Base-by-base conservation (phyloP, 805 yeast species). In the Sugiyamaella valdiviana region DNA sequence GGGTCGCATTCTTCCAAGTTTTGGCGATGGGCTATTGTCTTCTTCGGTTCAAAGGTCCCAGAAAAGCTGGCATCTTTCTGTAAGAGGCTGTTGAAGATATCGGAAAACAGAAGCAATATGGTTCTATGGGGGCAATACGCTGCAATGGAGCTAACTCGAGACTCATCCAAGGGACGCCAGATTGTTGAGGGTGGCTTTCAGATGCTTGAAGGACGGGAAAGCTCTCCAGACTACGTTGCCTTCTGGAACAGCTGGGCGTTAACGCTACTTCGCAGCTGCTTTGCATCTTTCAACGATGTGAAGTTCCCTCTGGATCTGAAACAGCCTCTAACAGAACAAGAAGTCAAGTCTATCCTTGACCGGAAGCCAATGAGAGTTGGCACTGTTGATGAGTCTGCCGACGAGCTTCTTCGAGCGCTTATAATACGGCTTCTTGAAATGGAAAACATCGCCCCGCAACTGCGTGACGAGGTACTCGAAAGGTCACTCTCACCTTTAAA, bases 101-200 rank as follows among this genome's bases (percentile, higher is more conserved):
- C 15, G 6, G 17, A 14, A 14, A 14, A 24, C 44, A 29, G 36
- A 12, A 7, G 26, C 15, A 26, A 21, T n/a, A 7, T 41, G 17
- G 7, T 14, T 22, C 19, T 41, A 24, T 41, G 44, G 44, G 44
- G 44, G 2, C 22, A 9, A 22, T 41, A 14, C 26, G 44, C 36
- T 17, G 24, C 44, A n/a, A 14, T 17, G 7, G 35, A 15, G 36
- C 5, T 29, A 6, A 10, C 36, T 1, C 15, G 20, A 10, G 44
- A 41, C 14, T 5, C 35, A 24, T 20, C 15, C 4, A 24, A 26
- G 36, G 36, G 36, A 6, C 44, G 22, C 2, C 24, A 6, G 36
- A 29, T 41, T 15, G 24, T 41, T 24, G 44, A 41, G 26, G 20
- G 20, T 23, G 21, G 22, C 5, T 14, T 10, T 29, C 36, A 26